phyloP scores from a whole-genome alignment of 768 basidiomycete genomes.

The Filobasidium wieringae region DNA sequence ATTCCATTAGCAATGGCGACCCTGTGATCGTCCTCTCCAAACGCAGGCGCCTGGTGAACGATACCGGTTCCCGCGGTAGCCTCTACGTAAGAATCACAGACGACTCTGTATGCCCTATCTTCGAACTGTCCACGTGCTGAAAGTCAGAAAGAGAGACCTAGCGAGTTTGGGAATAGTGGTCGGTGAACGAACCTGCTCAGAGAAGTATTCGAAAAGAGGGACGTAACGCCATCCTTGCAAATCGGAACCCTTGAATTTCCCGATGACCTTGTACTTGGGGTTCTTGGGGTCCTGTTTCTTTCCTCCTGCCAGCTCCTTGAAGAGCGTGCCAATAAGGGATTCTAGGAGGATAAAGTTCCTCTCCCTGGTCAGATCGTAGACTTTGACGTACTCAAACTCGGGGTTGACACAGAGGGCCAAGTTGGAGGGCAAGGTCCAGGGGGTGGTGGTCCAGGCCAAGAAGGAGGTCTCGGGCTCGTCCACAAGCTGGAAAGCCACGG shows the following conservation, averaged over 20 bases:
- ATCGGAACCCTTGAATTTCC: slow-evolving; percentile 74
- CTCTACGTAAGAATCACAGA: slow-evolving; percentile 86
- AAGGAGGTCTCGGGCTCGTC: slow-evolving; percentile 83
- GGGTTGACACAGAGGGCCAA: slow-evolving; percentile 92
- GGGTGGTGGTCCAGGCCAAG: slow-evolving; percentile 97
- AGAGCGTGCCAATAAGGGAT: slow-evolving; percentile 67
- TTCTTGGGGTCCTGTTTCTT: slow-evolving; percentile 66
- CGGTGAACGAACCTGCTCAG: slow-evolving; percentile 57
- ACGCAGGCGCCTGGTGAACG: slow-evolving; percentile 95
- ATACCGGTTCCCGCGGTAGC: slow-evolving; percentile 90
- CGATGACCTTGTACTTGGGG: slow-evolving; percentile 79
- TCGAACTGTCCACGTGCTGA: slow-evolving; percentile 51
- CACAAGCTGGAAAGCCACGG: slow-evolving; percentile 81
- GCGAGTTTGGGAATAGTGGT: no score
- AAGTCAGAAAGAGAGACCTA: not conserved
- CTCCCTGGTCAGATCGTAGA: slow-evolving; percentile 75
- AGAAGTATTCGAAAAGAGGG: slow-evolving; percentile 93
- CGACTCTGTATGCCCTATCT: slow-evolving; percentile 77
- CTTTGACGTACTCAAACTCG: slow-evolving; percentile 90
- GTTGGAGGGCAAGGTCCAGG: slow-evolving; percentile 96
- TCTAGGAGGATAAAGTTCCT: slow-evolving; percentile 89
- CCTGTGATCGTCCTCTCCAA: slow-evolving; percentile 97
- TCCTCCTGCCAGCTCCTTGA: slow-evolving; percentile 49
- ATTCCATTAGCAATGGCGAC: slow-evolving; percentile 75
- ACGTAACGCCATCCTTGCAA: slow-evolving; percentile 94